Percentiles rank a stretch among this genome's conserved stretches.
These are phyloP conservation scores for Barnettozyma sp. DNA, from an alignment of 805 yeast species.

Conservation along the genomic window DNA sequence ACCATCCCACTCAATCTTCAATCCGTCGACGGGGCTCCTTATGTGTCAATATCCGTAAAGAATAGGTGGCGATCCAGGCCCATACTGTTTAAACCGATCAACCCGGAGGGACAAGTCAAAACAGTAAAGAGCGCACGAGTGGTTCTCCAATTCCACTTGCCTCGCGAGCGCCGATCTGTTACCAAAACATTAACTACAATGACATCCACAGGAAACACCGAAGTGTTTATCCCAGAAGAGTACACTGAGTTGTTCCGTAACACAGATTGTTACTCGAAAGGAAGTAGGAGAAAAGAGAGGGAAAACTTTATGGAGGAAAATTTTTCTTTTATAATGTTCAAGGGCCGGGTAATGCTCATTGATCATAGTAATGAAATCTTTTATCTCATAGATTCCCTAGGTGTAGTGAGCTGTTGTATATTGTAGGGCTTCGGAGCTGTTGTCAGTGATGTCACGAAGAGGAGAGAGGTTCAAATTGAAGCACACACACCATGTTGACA, in stretches of 20 bases:
- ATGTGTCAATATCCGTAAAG: slow-evolving; percentile 50
- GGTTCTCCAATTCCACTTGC: slow-evolving; percentile 27
- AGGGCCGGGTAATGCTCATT: slow-evolving; percentile 10
- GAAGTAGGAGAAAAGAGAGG: slow-evolving; percentile 1
- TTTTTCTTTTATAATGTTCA: slow-evolving; percentile 1
- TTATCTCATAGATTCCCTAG: no score
- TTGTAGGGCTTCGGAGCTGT: slow-evolving; percentile 14
- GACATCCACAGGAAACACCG: slow-evolving; percentile 14
- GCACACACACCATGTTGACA: slow-evolving; percentile 9
- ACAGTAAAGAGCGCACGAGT: slow-evolving; percentile 7
- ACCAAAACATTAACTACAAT: slow-evolving; percentile 24
- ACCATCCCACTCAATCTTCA: slow-evolving; percentile 62
- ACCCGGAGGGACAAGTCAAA: slow-evolving; percentile 29
- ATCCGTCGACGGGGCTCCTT: slow-evolving; percentile 97
- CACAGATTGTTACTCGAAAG: slow-evolving; percentile 42
- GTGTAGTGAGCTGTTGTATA: no score
- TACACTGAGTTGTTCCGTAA: slow-evolving; percentile 38
- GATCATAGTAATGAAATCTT: no score
- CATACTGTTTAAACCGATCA: slow-evolving; percentile 59
- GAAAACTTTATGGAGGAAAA: slow-evolving; percentile 12
- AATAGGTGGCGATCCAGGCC: slow-evolving; percentile 25
- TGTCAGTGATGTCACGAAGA: slow-evolving; percentile 20
- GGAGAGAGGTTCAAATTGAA: slow-evolving; percentile 15
- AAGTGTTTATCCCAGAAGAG: slow-evolving; percentile 18
- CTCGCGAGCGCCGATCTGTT: slow-evolving; percentile 61